phyloP scores from a whole-genome alignment of 2,329 filamentous ascomycete genomes.

The Fusarium azukiicola region DNA sequence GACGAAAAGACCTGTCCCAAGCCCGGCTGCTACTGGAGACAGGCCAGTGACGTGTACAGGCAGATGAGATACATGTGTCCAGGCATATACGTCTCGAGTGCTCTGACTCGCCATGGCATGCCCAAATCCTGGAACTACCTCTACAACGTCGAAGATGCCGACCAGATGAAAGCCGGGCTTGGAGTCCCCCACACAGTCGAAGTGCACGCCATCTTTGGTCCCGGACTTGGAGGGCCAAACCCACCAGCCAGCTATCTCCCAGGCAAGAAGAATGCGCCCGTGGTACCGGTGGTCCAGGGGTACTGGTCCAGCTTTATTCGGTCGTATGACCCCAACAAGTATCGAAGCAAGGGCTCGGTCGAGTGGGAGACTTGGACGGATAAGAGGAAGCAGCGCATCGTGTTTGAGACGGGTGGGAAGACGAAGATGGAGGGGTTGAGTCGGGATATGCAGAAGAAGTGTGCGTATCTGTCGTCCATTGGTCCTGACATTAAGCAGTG shows the following conservation, averaged over 20 bases:
- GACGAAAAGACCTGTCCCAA: conserved; percentile 57
- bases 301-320: conserved; percentile 90
- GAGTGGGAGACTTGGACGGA: conserved; percentile 66
- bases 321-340: conserved; percentile 81
- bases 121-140: conserved; percentile 82
- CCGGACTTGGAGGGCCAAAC: conserved; percentile 70
- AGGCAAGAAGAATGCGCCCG: conserved; percentile 73
- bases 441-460: conserved; percentile 51
- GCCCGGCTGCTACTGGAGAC: conserved; percentile 62
- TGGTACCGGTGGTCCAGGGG: conserved; percentile 81
- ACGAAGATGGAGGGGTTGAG: conserved; percentile 64
- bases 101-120: conserved; percentile 58
- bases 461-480: conserved; percentile 46
- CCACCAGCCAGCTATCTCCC: conserved; percentile 77
- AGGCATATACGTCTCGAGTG: conserved; percentile 56
- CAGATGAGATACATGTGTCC: conserved; percentile 63
- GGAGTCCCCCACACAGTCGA: conserved; percentile 86
- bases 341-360: conserved; percentile 58
- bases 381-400: conserved; percentile 57
- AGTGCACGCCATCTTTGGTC: conserved; percentile 83
- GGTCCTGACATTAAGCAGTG: conserved; percentile 44
- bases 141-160: conserved; percentile 83
- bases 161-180: conserved; percentile 72
- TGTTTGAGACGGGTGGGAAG: conserved; percentile 64
- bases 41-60: conserved; percentile 61